phyloP scores from a whole-genome alignment of 75 land plant genomes.

The Cryptomeria japonica region DNA sequence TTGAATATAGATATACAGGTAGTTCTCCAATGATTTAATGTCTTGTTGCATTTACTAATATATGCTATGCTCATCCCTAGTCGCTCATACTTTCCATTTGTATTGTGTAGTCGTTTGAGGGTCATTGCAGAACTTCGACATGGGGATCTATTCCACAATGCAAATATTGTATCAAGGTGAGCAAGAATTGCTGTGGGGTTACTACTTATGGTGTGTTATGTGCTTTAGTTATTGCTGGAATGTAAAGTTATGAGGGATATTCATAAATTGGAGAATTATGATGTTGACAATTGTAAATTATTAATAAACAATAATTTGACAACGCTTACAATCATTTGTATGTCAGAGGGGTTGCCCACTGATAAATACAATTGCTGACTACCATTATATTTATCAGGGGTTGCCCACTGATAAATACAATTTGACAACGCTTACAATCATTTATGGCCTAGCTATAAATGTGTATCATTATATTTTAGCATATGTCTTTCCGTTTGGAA shows the following conservation, averaged over 20 bases:
- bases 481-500: background rate
- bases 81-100: background rate
- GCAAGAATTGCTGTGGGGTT: background rate
- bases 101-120: conserved; percentile 70
- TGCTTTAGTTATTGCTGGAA: conserved; percentile 8
- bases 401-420: no score
- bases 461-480: background rate
- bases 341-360: background rate
- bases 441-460: background rate
- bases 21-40: background rate
- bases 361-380: background rate
- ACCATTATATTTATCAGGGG: no score
- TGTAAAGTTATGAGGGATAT: background rate
- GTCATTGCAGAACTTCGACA: conserved; percentile 94
- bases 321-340: background rate
- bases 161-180: conserved; percentile 98
- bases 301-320: background rate
- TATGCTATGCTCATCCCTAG: background rate
- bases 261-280: background rate
- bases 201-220: background rate
- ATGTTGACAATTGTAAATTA: background rate
- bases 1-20: background rate
- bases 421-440: no score
- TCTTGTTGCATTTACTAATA: background rate
- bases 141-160: conserved; percentile 85